Percentiles rank a stretch among this genome's conserved stretches.
Conservation (phyloP, 2,329 filamentous ascomycete species). For the Cercospora janseana region DNA sequence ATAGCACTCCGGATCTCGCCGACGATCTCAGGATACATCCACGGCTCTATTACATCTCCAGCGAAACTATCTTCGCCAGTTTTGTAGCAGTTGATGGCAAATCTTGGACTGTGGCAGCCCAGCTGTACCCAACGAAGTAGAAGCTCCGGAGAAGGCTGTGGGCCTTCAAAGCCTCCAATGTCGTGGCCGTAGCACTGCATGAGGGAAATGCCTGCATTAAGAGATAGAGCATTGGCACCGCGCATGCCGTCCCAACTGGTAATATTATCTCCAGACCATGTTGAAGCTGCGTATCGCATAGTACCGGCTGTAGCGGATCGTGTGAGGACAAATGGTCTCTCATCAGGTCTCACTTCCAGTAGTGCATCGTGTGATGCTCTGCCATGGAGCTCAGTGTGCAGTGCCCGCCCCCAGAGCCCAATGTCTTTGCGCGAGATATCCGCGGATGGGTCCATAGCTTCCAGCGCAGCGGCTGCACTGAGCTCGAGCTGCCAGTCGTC, state of each 20-base stretch:
- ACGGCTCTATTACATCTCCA: conserved; percentile 73
- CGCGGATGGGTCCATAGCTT: no score
- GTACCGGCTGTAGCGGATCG: conserved; percentile 69
- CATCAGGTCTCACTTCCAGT: conserved; percentile 56
- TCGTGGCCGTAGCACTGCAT: conserved; percentile 67
- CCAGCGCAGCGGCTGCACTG: conserved; percentile 38
- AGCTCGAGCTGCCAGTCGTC: conserved; percentile 66
- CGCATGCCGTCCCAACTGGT: conserved; percentile 73
- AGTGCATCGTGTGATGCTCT: conserved; percentile 69
- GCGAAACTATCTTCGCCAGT: conserved; percentile 65
- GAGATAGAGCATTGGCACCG: conserved; percentile 65
- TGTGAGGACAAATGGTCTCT: conserved; percentile 66
- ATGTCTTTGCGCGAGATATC: conserved; percentile 55
- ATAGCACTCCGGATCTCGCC: conserved; percentile 63
- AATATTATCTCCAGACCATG: conserved; percentile 73
- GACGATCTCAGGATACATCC: conserved; percentile 70
- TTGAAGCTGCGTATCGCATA: conserved; percentile 66
- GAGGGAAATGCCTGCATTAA: conserved; percentile 66
- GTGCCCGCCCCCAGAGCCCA: conserved; percentile 66
- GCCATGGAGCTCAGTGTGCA: conserved; percentile 70
- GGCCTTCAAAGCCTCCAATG: conserved; percentile 73
- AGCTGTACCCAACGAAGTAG: conserved; percentile 72
- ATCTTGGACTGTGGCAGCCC: conserved; percentile 66
- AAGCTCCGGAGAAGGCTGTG: conserved; percentile 68
- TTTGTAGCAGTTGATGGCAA: conserved; percentile 78